Evolutionary conservation across 1,284 basidiomycete species (phyloP).

Genomic region (Hypsizygus ulmarius): DNA sequence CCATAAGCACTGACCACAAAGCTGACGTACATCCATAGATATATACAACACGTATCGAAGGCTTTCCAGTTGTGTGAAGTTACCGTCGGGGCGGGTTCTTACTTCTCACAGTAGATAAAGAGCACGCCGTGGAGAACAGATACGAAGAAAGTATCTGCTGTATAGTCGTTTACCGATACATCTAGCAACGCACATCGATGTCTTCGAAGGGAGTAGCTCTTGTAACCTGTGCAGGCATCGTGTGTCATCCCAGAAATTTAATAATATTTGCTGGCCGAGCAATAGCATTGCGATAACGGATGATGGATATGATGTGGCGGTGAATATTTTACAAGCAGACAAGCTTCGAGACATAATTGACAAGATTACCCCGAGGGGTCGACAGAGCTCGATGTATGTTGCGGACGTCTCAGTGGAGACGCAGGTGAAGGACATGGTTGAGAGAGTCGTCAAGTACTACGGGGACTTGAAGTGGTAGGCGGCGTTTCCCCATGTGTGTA

Average conservation of each 20-base stretch:
- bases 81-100: no score
- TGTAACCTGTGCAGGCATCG: slow-evolving; percentile 18
- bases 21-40: no score
- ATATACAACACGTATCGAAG: no score
- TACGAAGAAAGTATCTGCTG: no score
- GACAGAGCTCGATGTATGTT: slow-evolving; percentile 21
- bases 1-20: no score
- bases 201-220: slow-evolving; percentile 15
- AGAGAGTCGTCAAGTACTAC: slow-evolving; percentile 26
- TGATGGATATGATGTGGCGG: slow-evolving; percentile 21
- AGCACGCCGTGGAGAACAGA: no score
- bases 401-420: slow-evolving; percentile 36
- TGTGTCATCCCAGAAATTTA: background rate
- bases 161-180: no score
- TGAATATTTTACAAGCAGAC: slow-evolving; percentile 15
- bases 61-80: no score
- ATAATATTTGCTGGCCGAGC: slow-evolving; percentile 6
- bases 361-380: slow-evolving; percentile 26
- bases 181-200: background rate
- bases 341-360: slow-evolving; percentile 14
- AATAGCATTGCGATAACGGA: slow-evolving; percentile 20
- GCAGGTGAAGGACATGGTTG: slow-evolving; percentile 35
- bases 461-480: slow-evolving; percentile 39
- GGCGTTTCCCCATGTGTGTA: slow-evolving; percentile 4
- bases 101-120: no score